Evolutionary conservation across 495 filamentous ascomycete species (phyloP).

Genomic region (Cercophora sp.): DNA sequence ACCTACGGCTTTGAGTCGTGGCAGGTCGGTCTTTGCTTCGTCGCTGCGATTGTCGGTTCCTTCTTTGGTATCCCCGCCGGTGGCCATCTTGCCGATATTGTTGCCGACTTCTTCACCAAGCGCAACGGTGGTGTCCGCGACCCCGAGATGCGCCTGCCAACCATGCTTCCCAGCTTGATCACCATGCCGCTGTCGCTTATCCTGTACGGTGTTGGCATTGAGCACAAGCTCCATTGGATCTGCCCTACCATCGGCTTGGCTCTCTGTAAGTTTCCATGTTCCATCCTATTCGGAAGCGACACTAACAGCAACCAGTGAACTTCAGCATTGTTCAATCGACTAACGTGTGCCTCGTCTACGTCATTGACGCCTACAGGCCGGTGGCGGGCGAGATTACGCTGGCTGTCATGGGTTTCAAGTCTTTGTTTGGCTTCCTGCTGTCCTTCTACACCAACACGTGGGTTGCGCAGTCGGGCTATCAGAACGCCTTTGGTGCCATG

Average conservation of each 20-base stretch:
- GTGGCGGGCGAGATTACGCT: conserved; percentile 51
- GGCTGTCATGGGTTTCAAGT: conserved; percentile 51
- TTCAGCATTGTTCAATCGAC: conserved; percentile 50
- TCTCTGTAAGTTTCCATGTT: conserved; percentile 26
- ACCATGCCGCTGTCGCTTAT: conserved; percentile 43
- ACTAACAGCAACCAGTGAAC: conserved; percentile 32
- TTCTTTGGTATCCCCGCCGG: conserved; percentile 46
- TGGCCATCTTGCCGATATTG: conserved; percentile 46
- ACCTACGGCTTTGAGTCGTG: conserved; percentile 46
- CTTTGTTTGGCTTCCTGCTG: conserved; percentile 54
- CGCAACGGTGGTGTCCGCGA: conserved; percentile 51
- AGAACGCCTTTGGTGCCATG: conserved; percentile 51
- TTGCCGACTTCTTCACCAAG: conserved; percentile 48
- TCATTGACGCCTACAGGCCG: conserved; percentile 54
- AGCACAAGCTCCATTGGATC: conserved; percentile 51
- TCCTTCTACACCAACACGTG: conserved; percentile 58
- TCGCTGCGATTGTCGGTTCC: conserved; percentile 46
- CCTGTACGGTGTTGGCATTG: conserved; percentile 51
- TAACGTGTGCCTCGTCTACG: conserved; percentile 51
- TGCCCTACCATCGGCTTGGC: conserved; percentile 49
- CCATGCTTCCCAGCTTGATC: conserved; percentile 42
- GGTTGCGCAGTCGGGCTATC: conserved; percentile 49
- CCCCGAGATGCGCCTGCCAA: conserved; percentile 53
- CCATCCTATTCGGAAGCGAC: not conserved
- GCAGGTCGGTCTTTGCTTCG: conserved; percentile 49